These are phyloP conservation scores for Prinsepia uniflora DNA, from an alignment of 306 rosid genomes.

Conservation along the genomic window DNA sequence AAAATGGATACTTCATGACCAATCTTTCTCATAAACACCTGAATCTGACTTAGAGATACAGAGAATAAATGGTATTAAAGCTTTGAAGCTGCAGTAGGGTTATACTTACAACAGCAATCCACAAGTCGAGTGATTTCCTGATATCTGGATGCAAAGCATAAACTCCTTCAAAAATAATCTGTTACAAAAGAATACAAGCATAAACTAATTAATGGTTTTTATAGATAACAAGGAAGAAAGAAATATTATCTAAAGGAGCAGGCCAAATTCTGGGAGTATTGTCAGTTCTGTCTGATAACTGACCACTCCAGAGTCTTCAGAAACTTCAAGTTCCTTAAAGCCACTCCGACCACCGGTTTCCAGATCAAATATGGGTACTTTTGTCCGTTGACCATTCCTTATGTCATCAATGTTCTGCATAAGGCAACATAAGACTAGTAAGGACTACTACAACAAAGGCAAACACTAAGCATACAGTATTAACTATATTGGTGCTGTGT, in stretches of 20 bases:
- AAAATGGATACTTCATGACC: neutral
- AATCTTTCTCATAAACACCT: slow-evolving; percentile 14
- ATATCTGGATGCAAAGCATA: slow-evolving; percentile 98
- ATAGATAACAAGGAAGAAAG: slow-evolving; percentile 7
- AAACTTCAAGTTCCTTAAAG: slow-evolving; percentile 92
- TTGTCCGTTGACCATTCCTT: slow-evolving; percentile 75
- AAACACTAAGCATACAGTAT: neutral
- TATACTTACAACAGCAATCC: slow-evolving; percentile 92
- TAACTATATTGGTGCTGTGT: neutral
- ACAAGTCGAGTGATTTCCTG: slow-evolving; percentile 84
- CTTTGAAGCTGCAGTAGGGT: slow-evolving; percentile 21
- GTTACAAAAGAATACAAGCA: slow-evolving; percentile 27
- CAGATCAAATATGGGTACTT: slow-evolving; percentile 87
- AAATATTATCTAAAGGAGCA: slow-evolving; percentile 14
- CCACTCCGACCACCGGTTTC: slow-evolving; percentile 93
- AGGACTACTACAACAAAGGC: neutral
- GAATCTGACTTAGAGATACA: slow-evolving; percentile 4
- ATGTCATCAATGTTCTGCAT: slow-evolving; percentile 91
- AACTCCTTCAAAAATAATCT: slow-evolving; percentile 97
- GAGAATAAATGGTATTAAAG: slow-evolving; percentile 3
- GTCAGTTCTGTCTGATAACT: slow-evolving; percentile 34
- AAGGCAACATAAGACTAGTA: slow-evolving; percentile 11
- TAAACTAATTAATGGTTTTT: neutral
- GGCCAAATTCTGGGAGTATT: slow-evolving; percentile 18
- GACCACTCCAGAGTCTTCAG: slow-evolving; percentile 99